Evolutionary conservation across 2,329 filamentous ascomycete genomes (phyloP), one percentile per base, ranked within the genome.

Genomic region (Fusarium falciforme): DNA sequence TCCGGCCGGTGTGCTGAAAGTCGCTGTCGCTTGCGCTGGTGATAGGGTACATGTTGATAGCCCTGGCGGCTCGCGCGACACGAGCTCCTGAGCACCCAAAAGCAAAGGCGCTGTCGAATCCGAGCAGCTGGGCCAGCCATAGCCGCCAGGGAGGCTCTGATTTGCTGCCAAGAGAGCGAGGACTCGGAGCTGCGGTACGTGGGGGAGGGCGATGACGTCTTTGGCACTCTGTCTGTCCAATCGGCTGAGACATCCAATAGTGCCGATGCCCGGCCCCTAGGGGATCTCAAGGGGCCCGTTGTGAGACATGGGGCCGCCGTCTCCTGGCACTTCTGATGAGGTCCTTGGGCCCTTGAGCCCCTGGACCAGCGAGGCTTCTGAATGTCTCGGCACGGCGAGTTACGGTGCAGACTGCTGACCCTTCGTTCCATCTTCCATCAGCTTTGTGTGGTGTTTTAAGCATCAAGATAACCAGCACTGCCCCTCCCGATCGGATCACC

Each of bases 171-270:
- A 61, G 47, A 62, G 55, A 55, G 66, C 49, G 69, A 71, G 38
- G 61, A 54, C 62, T 70, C 57, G 64, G 58, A 54, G 54, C 47
- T 71, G 49, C 66, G 55, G 44, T 68, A 58, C 75, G 77, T 73
- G 74, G 77, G 75, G 75, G 71, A 72, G 64, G 47, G 49, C 52
- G 71, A 79, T 79, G 77, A 79, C 77, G 77, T 79, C 74, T 68
- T 65, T 61, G 69, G 62, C 66, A 64, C 55, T 12, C 22, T 20
- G n/a, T 66, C 57, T 62, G 31, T 40, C 76, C 76, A 78, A 78
- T 78, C 76, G 76, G 76, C 67, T 78, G 67, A 60, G 60, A 60
- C 16, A 66, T 74, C 52, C 62, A 68, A 64, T 67, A 65, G 63
- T 71, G 66, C 67, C 70, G 74, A 72, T 71, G 68, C 64, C 65